phyloP scores from a whole-genome alignment of 2,329 filamentous ascomycete genomes.

The Fusarium nanum region DNA sequence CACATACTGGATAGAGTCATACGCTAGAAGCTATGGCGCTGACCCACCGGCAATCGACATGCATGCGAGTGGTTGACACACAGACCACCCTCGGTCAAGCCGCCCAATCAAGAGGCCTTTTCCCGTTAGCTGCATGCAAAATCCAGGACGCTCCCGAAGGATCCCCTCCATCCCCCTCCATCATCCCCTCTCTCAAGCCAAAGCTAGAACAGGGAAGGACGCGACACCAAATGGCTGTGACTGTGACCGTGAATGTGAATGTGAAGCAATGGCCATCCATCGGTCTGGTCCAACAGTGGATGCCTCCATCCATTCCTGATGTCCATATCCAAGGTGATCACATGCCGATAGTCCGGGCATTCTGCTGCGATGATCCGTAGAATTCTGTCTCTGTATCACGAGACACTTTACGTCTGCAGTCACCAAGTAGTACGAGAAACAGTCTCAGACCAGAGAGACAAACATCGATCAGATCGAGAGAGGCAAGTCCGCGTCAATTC shows the following conservation, averaged over 20 bases:
- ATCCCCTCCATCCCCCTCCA: conserved; percentile 5
- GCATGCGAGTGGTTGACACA: conserved; percentile 18
- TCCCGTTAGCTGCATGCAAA: conserved; percentile 39
- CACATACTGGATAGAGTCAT: conserved; percentile 39
- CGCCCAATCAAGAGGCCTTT: conserved; percentile 39
- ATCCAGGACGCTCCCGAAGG: conserved; percentile 37
- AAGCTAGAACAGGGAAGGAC: conserved; percentile 3
- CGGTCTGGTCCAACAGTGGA: conserved; percentile 23
- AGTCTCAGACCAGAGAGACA: conserved; percentile 26
- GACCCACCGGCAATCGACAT: conserved; percentile 40
- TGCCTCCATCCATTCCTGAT: conserved; percentile 20
- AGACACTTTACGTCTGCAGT: conserved; percentile 22
- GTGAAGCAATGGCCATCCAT: conserved; percentile 19
- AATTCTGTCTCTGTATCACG: conserved; percentile 24
- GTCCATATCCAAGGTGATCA: conserved; percentile 33
- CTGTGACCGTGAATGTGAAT: not conserved
- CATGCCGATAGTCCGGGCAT: conserved; percentile 35
- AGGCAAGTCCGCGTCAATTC: not conserved
- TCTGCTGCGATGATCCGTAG: conserved; percentile 26
- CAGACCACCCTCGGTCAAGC: conserved; percentile 27
- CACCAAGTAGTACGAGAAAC: not conserved
- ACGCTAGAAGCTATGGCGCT: conserved; percentile 26
- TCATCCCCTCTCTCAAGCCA: not conserved
- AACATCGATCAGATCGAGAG: conserved; percentile 1
- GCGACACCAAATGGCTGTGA: not conserved